A percentile compares a stretch with the other conserved stretches of the same genome.
These are phyloP conservation scores for Teunomyces barrocoloradensis DNA, from an alignment of 805 yeast species.

Conservation along the genomic window DNA sequence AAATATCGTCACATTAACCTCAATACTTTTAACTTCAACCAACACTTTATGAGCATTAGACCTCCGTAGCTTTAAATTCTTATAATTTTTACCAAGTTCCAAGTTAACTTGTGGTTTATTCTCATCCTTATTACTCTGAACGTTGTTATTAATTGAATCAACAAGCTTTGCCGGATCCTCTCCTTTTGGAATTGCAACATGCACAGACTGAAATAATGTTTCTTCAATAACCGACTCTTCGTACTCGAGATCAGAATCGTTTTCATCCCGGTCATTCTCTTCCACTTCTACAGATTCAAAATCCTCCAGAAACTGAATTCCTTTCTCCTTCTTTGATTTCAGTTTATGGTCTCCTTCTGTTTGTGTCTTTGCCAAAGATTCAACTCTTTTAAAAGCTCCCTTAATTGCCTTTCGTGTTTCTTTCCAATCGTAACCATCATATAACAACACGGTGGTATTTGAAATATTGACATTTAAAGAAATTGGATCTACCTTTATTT, in stretches of 20 bases:
- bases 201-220: slow-evolving; percentile 75
- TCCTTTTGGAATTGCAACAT: slow-evolving; percentile 56
- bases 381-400: slow-evolving; percentile 63
- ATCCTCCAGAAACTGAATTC: neutral
- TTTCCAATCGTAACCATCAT: slow-evolving; percentile 93
- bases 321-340: slow-evolving; percentile 5
- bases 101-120: slow-evolving; percentile 19
- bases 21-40: slow-evolving; percentile 55
- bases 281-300: neutral
- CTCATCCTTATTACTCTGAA: slow-evolving; percentile 22
- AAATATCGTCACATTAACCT: slow-evolving; percentile 43
- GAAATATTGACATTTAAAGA: slow-evolving; percentile 33
- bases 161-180: slow-evolving; percentile 46
- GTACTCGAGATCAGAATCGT: slow-evolving; percentile 1
- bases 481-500: slow-evolving; percentile 18
- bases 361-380: slow-evolving; percentile 35
- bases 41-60: slow-evolving; percentile 60
- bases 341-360: slow-evolving; percentile 19
- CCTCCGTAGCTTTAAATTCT: slow-evolving; percentile 59
- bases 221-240: slow-evolving; percentile 31
- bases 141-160: slow-evolving; percentile 49
- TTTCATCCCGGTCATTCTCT: neutral
- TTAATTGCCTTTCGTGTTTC: slow-evolving; percentile 66
- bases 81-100: slow-evolving; percentile 31
- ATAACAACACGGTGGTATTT: slow-evolving; percentile 48